Evolutionary conservation across 768 basidiomycete genomes (phyloP), one percentile per base, ranked within the genome.

Genomic region (Mycena capillaripes): DNA sequence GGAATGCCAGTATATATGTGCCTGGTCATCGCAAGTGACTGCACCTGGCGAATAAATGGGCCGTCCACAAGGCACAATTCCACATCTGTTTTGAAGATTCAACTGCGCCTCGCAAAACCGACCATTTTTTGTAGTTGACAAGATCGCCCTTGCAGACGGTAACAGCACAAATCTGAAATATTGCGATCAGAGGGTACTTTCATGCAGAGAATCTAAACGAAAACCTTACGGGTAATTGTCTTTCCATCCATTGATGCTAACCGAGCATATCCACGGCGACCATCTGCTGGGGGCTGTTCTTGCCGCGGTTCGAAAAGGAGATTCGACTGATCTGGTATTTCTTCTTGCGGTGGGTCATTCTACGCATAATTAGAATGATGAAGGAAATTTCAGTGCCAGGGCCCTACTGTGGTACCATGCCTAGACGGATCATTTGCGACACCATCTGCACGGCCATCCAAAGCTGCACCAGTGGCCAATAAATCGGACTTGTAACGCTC

Each of bases 111-210:
- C 23, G 12, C 62, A 64, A 19, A 64, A 64, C 1, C 62, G 62
- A 5, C 62, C 62, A 40, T n/a, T 64, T 53, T 21, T 64, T 64
- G 19, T 25, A 64, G 50, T 64, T 64, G 23, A 64, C 48, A 0
- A 64, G 34, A 1, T 21, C 14, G 1, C 23, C 23, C 19, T 50
- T 29, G 62, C 62, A 64, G n/a, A 17, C 23, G 14, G 29, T 62
- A 23, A 62, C 16, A 16, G 44, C 44, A 14, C 60, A 62, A 27
- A 48, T 62, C 60, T 62, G 46, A 27, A 4, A 36, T 23, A 8
- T n/a, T 11, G 14, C n/a, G n/a, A n/a, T n/a, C n/a, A n/a, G n/a
- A n/a, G n/a, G n/a, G n/a, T n/a, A n/a, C n/a, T n/a, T n/a, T n/a
- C n/a, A n/a, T n/a, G n/a, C n/a, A n/a, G n/a, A n/a, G n/a, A n/a